phyloP scores from a whole-genome alignment of 306 rosid genomes.

The Prinsepia uniflora region DNA sequence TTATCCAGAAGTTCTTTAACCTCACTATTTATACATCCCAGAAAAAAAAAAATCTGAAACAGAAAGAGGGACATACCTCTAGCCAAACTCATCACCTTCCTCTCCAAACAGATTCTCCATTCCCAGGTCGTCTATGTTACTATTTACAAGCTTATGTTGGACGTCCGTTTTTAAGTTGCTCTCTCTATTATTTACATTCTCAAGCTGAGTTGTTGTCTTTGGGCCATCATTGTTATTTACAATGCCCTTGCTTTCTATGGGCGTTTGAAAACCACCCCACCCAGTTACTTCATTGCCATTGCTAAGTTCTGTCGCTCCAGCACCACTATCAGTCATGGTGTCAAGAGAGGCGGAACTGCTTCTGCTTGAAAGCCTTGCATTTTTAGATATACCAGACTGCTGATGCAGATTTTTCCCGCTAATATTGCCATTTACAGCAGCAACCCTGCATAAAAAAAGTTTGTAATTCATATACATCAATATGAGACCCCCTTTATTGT shows the following conservation, averaged over 20 bases:
- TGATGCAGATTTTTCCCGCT: slow-evolving; percentile 41
- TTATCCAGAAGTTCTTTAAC: slow-evolving; percentile 2
- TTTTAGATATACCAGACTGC: slow-evolving; percentile 39
- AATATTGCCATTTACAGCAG: slow-evolving; percentile 38
- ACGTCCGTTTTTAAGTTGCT: slow-evolving; percentile 59
- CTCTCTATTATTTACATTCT: slow-evolving; percentile 84
- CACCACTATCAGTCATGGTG: slow-evolving; percentile 25
- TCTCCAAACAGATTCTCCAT: slow-evolving; percentile 73
- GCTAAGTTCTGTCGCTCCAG: slow-evolving; percentile 29
- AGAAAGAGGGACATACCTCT: slow-evolving; percentile 44
- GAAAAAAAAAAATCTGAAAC: slow-evolving; percentile 5
- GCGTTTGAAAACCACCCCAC: slow-evolving; percentile 38
- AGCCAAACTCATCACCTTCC: slow-evolving; percentile 40
- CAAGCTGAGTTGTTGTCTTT: slow-evolving; percentile 50
- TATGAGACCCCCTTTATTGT: background rate
- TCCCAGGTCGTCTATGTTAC: slow-evolving; percentile 51
- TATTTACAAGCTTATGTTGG: slow-evolving; percentile 83
- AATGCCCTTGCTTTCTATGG: slow-evolving; percentile 36
- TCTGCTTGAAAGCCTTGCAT: slow-evolving; percentile 46
- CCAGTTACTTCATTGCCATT: slow-evolving; percentile 46
- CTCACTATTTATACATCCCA: background rate
- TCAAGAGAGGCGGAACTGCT: slow-evolving; percentile 35
- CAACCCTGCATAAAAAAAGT: slow-evolving; percentile 34
- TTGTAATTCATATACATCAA: slow-evolving; percentile 2
- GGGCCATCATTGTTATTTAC: slow-evolving; percentile 65